Evolutionary conservation across 192 early-diverging fungal genomes (phyloP).

Genomic region (Lunasporangiospora selenospora): DNA sequence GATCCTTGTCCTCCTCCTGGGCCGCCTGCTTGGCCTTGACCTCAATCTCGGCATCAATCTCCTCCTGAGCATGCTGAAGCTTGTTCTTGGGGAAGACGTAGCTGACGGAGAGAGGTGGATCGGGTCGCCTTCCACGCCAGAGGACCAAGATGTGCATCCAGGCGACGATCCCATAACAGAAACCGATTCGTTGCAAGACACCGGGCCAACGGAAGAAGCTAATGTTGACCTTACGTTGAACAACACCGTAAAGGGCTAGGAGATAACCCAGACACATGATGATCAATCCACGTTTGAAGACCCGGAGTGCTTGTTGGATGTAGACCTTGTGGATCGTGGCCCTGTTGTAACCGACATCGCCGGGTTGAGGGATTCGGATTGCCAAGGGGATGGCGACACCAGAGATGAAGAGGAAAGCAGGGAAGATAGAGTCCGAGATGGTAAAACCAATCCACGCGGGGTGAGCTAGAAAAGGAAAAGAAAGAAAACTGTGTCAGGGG

Average conservation of each 20-base stretch:
- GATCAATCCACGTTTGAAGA: constrained; percentile 43
- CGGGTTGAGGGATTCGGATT: constrained; percentile 3
- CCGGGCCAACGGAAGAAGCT: constrained; percentile 48
- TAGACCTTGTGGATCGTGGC: background rate
- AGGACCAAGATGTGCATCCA: constrained; percentile 35
- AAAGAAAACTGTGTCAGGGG: background rate
- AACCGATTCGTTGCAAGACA: constrained; percentile 57
- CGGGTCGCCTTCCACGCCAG: constrained; percentile 18
- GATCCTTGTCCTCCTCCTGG: constrained; percentile 1
- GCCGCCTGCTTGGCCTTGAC: background rate
- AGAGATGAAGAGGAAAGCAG: constrained; percentile 60
- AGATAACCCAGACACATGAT: constrained; percentile 51
- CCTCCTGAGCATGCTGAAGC: background rate
- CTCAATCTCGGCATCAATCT: background rate
- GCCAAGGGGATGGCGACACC: constrained; percentile 50
- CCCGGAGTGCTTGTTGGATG: constrained; percentile 9
- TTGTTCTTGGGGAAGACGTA: constrained; percentile 6
- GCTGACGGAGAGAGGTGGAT: constrained; percentile 9
- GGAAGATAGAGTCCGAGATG: constrained; percentile 62
- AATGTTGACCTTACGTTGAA: constrained; percentile 15
- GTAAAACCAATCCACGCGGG: constrained; percentile 58
- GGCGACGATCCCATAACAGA: constrained; percentile 53
- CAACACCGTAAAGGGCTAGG: constrained; percentile 45
- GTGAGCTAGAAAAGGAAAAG: constrained; percentile 33
- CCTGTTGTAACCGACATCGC: constrained; percentile 7